Evolutionary conservation across 192 early-diverging fungal genomes (phyloP), one percentile per base, ranked within the genome.

Genomic region (Backusella tarrabulga): DNA sequence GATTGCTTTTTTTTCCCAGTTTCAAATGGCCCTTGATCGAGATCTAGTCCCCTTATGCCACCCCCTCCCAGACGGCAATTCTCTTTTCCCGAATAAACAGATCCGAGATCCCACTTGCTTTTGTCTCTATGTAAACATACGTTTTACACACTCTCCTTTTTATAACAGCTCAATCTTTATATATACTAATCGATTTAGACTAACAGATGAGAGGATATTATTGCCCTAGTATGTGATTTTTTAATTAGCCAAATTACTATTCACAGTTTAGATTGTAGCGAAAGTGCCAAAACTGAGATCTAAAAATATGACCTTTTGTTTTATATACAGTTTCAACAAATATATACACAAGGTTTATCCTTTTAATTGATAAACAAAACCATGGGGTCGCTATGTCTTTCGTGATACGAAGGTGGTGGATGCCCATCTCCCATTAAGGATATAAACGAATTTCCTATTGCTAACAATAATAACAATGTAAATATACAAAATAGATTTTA

Each of bases 311-410:
- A 0, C 15, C 42, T 17, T 17, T n/a, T n/a, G 46, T 50, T 50
- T 19, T 19, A 50, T 40, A 40, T 40, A 50, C 17, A 19, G 1
- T 19, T 42, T 3, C 11, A 42, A 32, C 29, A 32, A 32, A 32
- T 32, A 32, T 32, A 32, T 44, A 14, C 15, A 44, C 42, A 44
- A 44, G 3, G 19, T 7, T 50, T 50, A 50, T n/a, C 21, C 15
- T 44, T 44, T 44, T 50, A 50, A 50, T n/a, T 50, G 6, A 50
- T n/a, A 23, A 60, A 60, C 54, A 23, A 2, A 12, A 60, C 23
- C n/a, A 60, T 60, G 17, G 67, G 19, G n/a, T 68, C 67, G 38
- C 35, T 68, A 21, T 68, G 67, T n/a, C 34, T 68, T 68, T 68
- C 67, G 21, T 36, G 34, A 21, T 68, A 68, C 6, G 67, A 34